These are phyloP conservation scores for Boletus holoroseus DNA, from an alignment of 1,284 basidiomycete genomes.

Conservation along the genomic window DNA sequence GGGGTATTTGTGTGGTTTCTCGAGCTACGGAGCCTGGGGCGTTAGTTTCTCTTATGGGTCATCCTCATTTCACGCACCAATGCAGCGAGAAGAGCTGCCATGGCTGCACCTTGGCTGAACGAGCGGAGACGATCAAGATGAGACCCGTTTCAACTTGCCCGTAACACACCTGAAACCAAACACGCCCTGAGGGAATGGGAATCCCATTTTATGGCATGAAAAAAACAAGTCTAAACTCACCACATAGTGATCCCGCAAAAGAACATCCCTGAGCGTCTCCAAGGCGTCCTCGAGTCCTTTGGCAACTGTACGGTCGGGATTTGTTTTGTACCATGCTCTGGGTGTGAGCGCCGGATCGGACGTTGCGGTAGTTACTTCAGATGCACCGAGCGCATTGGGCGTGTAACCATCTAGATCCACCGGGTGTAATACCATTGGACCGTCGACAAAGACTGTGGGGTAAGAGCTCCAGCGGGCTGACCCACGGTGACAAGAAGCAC, in stretches of 20 bases:
- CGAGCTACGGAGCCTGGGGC: constrained; percentile 16
- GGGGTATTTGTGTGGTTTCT: constrained; percentile 45
- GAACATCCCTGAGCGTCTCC: constrained; percentile 22
- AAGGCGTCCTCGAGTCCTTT: constrained; percentile 58
- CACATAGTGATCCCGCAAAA: constrained; percentile 45
- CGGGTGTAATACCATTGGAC: constrained; percentile 66
- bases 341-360: constrained; percentile 62
- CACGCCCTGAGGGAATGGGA: constrained; percentile 53
- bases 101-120: constrained; percentile 71
- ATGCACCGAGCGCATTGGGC: constrained; percentile 43
- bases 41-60: constrained; percentile 1
- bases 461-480: not conserved
- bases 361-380: constrained; percentile 45
- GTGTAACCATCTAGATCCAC: constrained; percentile 57
- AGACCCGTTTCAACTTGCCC: not conserved
- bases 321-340: constrained; percentile 74
- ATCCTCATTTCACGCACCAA: constrained; percentile 42
- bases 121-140: not conserved
- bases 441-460: constrained; percentile 74
- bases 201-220: not conserved
- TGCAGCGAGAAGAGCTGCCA: constrained; percentile 71
- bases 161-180: constrained; percentile 68
- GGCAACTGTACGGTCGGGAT: constrained; percentile 46
- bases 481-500: not conserved
- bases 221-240: constrained; percentile 34